A percentile compares a stretch with the other conserved stretches of the same genome.
Conservation (phyloP, 2,329 filamentous ascomycete genomes). For the Zymoseptoria brevis region DNA sequence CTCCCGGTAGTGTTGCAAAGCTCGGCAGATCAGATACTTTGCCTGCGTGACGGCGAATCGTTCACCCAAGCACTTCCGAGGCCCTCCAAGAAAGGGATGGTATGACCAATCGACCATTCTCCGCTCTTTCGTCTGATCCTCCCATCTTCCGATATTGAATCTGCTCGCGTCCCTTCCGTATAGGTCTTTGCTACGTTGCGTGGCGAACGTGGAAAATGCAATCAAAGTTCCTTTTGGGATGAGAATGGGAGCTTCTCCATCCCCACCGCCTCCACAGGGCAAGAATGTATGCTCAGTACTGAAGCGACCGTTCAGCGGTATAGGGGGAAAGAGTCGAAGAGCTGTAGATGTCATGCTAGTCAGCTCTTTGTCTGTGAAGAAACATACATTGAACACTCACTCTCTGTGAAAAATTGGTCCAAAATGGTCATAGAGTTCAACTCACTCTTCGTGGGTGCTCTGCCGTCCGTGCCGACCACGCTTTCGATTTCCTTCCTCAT, state of each 20-base stretch:
- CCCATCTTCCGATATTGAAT: slow-evolving; percentile 4
- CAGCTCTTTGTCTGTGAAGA: neutral
- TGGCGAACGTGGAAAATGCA: slow-evolving; percentile 18
- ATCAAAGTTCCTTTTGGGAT: slow-evolving; percentile 23
- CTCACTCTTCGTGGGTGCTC: slow-evolving; percentile 1
- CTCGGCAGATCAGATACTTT: slow-evolving; percentile 1
- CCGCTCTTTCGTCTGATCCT: neutral
- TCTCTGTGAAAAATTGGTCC: slow-evolving; percentile 3
- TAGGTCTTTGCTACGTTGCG: slow-evolving; percentile 7
- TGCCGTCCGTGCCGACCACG: neutral
- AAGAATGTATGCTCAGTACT: slow-evolving; percentile 60
- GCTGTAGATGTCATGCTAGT: neutral
- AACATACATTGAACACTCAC: neutral
- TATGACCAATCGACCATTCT: slow-evolving; percentile 7
- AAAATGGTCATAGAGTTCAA: slow-evolving; percentile 2
- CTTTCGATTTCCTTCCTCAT: slow-evolving; percentile 1
- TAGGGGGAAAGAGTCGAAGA: slow-evolving; percentile 3
- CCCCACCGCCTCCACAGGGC: slow-evolving; percentile 50
- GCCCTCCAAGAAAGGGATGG: slow-evolving; percentile 4
- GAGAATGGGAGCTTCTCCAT: slow-evolving; percentile 47
- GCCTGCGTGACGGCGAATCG: slow-evolving; percentile 3
- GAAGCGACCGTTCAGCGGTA: slow-evolving; percentile 4
- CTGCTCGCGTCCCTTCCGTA: slow-evolving; percentile 2
- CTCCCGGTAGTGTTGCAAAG: slow-evolving; percentile 3
- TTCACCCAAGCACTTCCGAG: slow-evolving; percentile 1